Evolutionary conservation across 1,284 basidiomycete species (phyloP).

Genomic region (Ganoderma boninense): DNA sequence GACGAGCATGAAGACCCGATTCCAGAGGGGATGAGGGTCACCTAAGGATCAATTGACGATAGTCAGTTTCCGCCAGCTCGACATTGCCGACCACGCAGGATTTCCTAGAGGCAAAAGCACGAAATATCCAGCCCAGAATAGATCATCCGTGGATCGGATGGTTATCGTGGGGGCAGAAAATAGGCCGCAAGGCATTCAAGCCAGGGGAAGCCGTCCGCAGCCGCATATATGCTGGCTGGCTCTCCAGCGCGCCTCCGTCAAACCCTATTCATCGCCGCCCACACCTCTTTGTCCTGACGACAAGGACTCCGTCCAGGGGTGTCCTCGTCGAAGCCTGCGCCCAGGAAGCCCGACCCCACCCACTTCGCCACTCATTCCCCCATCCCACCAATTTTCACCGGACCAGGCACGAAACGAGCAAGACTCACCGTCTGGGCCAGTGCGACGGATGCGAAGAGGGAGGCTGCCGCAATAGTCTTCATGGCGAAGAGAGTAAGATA

Average conservation of each 20-base stretch:
- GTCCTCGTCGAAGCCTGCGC: background rate
- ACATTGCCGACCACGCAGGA: background rate
- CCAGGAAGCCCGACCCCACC: background rate
- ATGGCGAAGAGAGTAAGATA: constrained; percentile 49
- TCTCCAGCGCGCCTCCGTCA: background rate
- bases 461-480: constrained; percentile 57
- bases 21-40: constrained; percentile 68
- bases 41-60: constrained; percentile 28
- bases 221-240: constrained; percentile 2
- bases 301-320: background rate
- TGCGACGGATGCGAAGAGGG: constrained; percentile 54
- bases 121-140: background rate
- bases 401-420: background rate
- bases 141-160: background rate
- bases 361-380: background rate
- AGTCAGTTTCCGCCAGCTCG: background rate
- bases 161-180: background rate
- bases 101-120: background rate
- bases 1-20: constrained; percentile 65
- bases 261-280: background rate
- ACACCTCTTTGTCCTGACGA: background rate
- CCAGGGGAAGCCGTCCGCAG: constrained; percentile 4
- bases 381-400: background rate
- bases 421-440: constrained; percentile 52
- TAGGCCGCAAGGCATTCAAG: background rate